These are phyloP conservation scores for Nicotiana benthamiana DNA, from an alignment of 257 asterid genomes.

Conservation along the genomic window DNA sequence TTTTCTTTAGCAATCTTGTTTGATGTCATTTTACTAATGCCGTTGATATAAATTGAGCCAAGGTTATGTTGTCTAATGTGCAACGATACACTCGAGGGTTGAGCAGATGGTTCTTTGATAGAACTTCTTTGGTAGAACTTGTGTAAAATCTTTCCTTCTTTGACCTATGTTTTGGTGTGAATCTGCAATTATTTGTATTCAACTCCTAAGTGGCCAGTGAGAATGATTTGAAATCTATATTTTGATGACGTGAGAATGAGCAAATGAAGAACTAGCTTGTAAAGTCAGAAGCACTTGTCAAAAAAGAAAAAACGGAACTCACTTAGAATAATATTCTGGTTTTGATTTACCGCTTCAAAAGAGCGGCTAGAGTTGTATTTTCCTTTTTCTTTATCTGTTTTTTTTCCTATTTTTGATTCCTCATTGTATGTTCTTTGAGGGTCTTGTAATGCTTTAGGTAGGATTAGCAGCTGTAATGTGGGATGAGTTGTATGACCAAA, in stretches of 20 bases:
- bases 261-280: no score
- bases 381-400: neutral
- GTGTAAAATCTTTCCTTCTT: neutral
- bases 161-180: neutral
- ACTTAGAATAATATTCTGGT: no score
- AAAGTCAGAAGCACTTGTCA: no score
- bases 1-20: neutral
- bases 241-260: no score
- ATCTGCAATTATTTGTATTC: neutral
- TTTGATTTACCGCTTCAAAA: no score
- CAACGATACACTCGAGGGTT: neutral
- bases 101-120: neutral
- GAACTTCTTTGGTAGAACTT: neutral
- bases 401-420: no score
- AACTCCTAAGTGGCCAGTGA: neutral
- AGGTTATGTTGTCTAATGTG: neutral
- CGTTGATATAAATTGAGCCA: neutral
- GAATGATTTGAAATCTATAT: no score
- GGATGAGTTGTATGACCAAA: neutral
- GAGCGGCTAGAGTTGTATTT: neutral
- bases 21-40: neutral
- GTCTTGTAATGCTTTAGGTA: neutral
- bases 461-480: slow-evolving; percentile 3
- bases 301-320: no score
- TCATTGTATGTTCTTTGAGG: neutral